These are phyloP conservation scores for Botrytis byssoidea DNA, from an alignment of 2,329 filamentous ascomycete species.

Conservation along the genomic window DNA sequence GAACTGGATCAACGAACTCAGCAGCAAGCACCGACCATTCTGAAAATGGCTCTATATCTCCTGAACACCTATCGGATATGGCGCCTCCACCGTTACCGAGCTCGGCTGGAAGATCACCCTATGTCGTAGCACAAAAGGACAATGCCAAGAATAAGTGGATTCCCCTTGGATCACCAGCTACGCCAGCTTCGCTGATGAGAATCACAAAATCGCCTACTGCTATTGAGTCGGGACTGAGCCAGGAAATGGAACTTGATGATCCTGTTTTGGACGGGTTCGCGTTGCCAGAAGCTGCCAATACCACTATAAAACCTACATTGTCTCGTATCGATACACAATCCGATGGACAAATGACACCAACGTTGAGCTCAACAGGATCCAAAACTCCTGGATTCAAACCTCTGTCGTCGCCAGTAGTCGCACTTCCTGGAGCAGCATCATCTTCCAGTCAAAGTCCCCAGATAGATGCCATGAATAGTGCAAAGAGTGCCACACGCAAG, in stretches of 20 bases:
- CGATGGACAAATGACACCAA: conserved; percentile 54
- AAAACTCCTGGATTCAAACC: conserved; percentile 42
- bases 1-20: conserved; percentile 37
- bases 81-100: conserved; percentile 63
- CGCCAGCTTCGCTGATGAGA: conserved; percentile 85
- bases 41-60: conserved; percentile 64
- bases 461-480: conserved; percentile 51
- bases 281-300: conserved; percentile 69
- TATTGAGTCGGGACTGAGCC: conserved; percentile 42
- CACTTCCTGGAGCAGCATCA: conserved; percentile 40
- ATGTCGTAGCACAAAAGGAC: conserved; percentile 56
- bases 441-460: conserved; percentile 53
- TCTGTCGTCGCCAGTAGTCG: conserved; percentile 47
- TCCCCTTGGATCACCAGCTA: conserved; percentile 60
- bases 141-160: conserved; percentile 40
- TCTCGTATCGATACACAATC: conserved; percentile 53
- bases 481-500: conserved; percentile 46
- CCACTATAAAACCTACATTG: conserved; percentile 48
- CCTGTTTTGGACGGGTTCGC: conserved; percentile 63
- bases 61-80: conserved; percentile 64
- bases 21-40: conserved; percentile 50
- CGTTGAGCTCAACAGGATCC: conserved; percentile 43
- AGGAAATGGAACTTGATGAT: conserved; percentile 49
- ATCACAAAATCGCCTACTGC: conserved; percentile 46
- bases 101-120: conserved; percentile 66